phyloP scores from a whole-genome alignment of 2,329 filamentous ascomycete species.

The Neophaeococcomyces mojaviensis region DNA sequence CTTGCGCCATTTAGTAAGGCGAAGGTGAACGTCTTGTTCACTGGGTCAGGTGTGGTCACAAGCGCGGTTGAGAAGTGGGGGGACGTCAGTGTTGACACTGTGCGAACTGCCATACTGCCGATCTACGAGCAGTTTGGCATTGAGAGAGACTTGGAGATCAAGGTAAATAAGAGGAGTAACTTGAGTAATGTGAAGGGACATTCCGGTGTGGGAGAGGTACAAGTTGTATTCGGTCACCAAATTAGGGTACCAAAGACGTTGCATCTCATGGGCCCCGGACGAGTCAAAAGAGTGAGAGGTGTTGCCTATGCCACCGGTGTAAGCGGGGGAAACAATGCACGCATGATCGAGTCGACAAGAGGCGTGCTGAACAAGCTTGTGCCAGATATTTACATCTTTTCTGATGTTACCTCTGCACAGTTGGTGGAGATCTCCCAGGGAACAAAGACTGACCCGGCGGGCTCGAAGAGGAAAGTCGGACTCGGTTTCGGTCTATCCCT shows the following conservation, averaged over 20 bases:
- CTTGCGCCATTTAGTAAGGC: constrained; percentile 89
- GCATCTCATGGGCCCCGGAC: constrained; percentile 74
- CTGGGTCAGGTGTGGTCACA: constrained; percentile 87
- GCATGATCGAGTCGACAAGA: constrained; percentile 87
- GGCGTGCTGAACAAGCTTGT: constrained; percentile 80
- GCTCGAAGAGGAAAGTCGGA: constrained; percentile 55
- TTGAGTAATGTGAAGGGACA: constrained; percentile 57
- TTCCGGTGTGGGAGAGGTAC: constrained; percentile 85
- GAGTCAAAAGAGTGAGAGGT: constrained; percentile 80
- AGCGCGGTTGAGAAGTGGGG: constrained; percentile 66
- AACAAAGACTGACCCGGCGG: constrained; percentile 56
- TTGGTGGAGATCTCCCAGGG: constrained; percentile 62
- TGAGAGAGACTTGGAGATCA: constrained; percentile 72
- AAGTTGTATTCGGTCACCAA: constrained; percentile 87
- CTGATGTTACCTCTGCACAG: constrained; percentile 55
- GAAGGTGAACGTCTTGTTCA: constrained; percentile 81
- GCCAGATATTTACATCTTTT: constrained; percentile 83
- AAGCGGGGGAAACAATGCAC: constrained; percentile 81
- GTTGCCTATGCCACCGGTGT: constrained; percentile 93
- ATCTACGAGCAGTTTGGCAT: constrained; percentile 89
- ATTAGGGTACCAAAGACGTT: constrained; percentile 89
- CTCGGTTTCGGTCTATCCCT: constrained; percentile 87
- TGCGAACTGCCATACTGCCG: constrained; percentile 85
- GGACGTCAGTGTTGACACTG: constrained; percentile 85
- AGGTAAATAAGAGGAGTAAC: constrained; percentile 73